Evolutionary conservation across 2,329 filamentous ascomycete species (phyloP).

Genomic region (Botrytis byssoidea): DNA sequence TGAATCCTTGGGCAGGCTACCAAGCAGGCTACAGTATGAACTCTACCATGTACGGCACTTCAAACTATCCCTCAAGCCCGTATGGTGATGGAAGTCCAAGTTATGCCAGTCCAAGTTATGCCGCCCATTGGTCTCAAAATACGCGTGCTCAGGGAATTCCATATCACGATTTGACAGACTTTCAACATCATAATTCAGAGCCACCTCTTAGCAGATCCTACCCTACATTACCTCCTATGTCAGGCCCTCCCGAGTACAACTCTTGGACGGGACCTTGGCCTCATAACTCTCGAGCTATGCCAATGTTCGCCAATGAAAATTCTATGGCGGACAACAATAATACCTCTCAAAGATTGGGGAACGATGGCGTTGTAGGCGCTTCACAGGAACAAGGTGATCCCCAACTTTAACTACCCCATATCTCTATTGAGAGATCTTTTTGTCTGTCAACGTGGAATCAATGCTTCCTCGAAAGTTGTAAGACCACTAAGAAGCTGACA

Average conservation of each 20-base stretch:
- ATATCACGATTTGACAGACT: neutral
- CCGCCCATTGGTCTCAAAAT: conserved; percentile 3
- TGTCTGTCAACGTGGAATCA: neutral
- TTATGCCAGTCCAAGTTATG: neutral
- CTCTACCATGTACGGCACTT: neutral
- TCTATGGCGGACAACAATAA: neutral
- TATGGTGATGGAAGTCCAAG: neutral
- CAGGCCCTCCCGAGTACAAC: neutral
- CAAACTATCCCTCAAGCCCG: neutral
- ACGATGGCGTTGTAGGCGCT: neutral
- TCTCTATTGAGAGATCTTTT: neutral
- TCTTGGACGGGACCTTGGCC: neutral
- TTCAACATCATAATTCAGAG: conserved; percentile 3
- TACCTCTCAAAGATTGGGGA: neutral
- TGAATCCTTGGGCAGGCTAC: neutral
- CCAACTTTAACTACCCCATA: neutral
- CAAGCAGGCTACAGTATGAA: neutral
- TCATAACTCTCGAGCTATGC: neutral
- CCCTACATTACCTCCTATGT: conserved; percentile 7
- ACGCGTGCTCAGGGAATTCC: neutral
- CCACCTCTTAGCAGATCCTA: neutral
- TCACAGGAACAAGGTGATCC: conserved; percentile 3
- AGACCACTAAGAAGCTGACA: neutral
- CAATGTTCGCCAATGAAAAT: neutral
- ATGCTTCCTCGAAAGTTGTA: neutral